These are phyloP conservation scores for Geotrichum australiense DNA, from an alignment of 1,139 yeast species.

Conservation along the genomic window DNA sequence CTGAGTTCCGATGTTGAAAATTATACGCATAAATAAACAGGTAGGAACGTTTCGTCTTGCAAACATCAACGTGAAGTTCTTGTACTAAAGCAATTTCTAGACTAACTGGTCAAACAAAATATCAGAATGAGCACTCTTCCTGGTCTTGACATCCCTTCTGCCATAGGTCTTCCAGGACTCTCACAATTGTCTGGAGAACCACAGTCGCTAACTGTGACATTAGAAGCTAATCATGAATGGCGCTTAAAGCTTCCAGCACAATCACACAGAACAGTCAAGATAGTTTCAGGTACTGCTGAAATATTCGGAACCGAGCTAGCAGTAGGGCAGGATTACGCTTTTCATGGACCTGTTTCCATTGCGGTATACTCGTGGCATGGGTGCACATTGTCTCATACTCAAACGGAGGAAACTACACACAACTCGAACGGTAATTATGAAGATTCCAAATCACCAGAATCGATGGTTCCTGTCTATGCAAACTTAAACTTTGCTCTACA, in stretches of 20 bases:
- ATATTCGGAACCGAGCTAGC: slow-evolving; percentile 91
- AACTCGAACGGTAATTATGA: slow-evolving; percentile 36
- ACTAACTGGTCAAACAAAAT: no score
- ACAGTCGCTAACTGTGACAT: no score
- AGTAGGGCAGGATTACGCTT: slow-evolving; percentile 52
- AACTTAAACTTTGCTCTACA: slow-evolving; percentile 77
- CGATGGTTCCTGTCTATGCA: slow-evolving; percentile 54
- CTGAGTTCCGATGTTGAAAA: no score
- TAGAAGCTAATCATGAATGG: slow-evolving; percentile 17
- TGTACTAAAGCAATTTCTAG: no score
- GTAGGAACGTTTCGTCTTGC: no score
- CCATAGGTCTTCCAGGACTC: no score
- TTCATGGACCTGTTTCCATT: slow-evolving; percentile 49
- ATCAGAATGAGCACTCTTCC: no score
- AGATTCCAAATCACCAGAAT: slow-evolving; percentile 58
- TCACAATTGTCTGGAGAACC: no score
- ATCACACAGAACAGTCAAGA: slow-evolving; percentile 18
- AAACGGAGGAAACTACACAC: slow-evolving; percentile 4
- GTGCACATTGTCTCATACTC: slow-evolving; percentile 40
- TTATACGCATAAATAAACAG: no score
- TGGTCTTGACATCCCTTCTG: no score
- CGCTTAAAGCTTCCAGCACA: slow-evolving; percentile 17
- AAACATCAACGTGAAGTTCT: no score
- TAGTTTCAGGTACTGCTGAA: slow-evolving; percentile 68
- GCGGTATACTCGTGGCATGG: slow-evolving; percentile 56